Evolutionary conservation across 768 basidiomycete genomes (phyloP).

Genomic region (Lactifluus piperatus): DNA sequence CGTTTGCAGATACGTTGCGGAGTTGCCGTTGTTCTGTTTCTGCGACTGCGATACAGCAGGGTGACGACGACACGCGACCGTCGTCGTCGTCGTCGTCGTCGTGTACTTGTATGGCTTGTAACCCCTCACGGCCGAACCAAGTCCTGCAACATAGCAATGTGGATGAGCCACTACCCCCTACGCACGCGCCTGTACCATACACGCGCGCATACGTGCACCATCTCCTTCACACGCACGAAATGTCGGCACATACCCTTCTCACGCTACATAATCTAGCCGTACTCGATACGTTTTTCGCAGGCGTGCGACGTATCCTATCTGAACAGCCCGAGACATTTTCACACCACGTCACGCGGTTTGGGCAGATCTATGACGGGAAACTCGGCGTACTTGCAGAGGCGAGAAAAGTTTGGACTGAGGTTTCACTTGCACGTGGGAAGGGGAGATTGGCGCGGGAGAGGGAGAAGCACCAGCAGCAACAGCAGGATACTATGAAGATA

Average conservation of each 20-base stretch:
- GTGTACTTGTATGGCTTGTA: conserved; percentile 26
- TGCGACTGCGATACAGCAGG: too few species aligned
- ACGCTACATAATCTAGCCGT: conserved; percentile 68
- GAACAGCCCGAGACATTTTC: conserved; percentile 25
- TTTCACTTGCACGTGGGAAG: conserved; percentile 66
- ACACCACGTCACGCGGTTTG: conserved; percentile 44
- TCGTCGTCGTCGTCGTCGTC: too few species aligned
- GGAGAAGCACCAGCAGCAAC: conserved; percentile 28
- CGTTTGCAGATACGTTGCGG: conserved; percentile 44
- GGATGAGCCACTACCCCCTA: conserved; percentile 23
- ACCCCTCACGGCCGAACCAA: conserved; percentile 17
- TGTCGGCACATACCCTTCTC: conserved; percentile 74
- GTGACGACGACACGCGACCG: conserved; percentile 35
- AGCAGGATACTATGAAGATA: conserved; percentile 16
- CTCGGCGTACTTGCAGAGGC: conserved; percentile 44
- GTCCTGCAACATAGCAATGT: conserved; percentile 20
- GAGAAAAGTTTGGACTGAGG: conserved; percentile 47
- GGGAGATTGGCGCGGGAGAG: conserved; percentile 63
- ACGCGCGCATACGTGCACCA: conserved; percentile 74
- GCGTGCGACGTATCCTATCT: conserved; percentile 37
- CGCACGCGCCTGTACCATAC: conserved; percentile 29
- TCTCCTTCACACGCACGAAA: conserved; percentile 81
- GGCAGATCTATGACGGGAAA: conserved; percentile 40
- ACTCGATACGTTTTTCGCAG: conserved; percentile 53
- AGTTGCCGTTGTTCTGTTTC: conserved; percentile 17